These are phyloP conservation scores for Candida rishiriensis DNA, from an alignment of 805 yeast genomes.

Conservation along the genomic window DNA sequence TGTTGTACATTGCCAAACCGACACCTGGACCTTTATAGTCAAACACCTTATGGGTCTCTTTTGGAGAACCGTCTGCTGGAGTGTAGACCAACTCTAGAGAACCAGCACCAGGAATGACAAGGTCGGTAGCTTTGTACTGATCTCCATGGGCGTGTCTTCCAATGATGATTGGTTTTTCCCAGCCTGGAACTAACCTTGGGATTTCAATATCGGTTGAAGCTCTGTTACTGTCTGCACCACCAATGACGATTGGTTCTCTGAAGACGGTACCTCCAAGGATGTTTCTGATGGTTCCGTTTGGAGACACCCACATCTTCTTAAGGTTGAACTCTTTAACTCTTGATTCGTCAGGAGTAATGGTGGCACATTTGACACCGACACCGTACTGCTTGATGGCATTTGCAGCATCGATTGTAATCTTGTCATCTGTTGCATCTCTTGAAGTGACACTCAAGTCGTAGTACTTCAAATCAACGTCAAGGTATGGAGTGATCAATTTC, in stretches of 20 bases:
- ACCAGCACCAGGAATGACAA: conserved; percentile 76
- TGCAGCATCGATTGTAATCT: conserved; percentile 88
- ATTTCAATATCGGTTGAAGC: conserved; percentile 38
- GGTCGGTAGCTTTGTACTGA: conserved; percentile 91
- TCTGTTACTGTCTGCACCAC: conserved; percentile 36
- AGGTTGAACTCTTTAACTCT: conserved; percentile 86
- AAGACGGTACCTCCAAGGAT: conserved; percentile 95
- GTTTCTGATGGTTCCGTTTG: conserved; percentile 96
- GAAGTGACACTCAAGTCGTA: conserved; percentile 84
- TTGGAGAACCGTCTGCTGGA: conserved; percentile 59
- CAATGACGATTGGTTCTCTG: conserved; percentile 90
- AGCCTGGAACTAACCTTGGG: conserved; percentile 83
- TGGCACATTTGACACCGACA: conserved; percentile 96
- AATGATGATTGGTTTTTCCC: conserved; percentile 94
- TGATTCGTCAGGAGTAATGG: conserved; percentile 97
- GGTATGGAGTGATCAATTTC: conserved; percentile 76
- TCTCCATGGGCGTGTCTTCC: conserved; percentile 98
- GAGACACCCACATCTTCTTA: conserved; percentile 97
- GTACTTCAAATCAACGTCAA: conserved; percentile 85
- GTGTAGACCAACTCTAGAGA: conserved; percentile 71
- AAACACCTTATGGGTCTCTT: conserved; percentile 56
- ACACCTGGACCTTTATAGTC: conserved; percentile 73
- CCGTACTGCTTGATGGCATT: conserved; percentile 82
- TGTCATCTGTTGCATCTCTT: conserved; percentile 84
- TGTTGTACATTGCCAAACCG: conserved; percentile 92